Percentiles rank a stretch among this genome's conserved stretches.
Evolutionary conservation across 345 rosid genomes (phyloP).

Genomic region (Sonneratia alba): DNA sequence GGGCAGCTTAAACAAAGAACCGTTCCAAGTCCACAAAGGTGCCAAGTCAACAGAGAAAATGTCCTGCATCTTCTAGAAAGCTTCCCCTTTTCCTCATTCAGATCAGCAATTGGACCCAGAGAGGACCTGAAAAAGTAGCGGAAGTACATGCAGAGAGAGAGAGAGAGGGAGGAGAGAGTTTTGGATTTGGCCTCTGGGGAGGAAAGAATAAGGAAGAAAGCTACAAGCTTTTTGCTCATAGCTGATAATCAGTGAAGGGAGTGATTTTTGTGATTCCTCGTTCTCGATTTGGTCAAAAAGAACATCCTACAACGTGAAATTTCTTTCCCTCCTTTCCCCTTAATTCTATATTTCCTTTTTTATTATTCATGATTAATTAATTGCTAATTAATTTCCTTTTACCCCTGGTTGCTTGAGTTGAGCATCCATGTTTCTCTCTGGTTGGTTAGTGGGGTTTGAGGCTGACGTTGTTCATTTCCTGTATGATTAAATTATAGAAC

Average conservation of each 20-base stretch:
- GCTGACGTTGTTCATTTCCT: too few relatives aligned
- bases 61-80: not conserved
- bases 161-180: not conserved
- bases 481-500: too few relatives aligned
- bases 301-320: not conserved
- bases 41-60: constrained; percentile 2
- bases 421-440: too few relatives aligned
- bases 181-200: not conserved
- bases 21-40: not conserved
- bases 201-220: not conserved
- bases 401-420: too few relatives aligned
- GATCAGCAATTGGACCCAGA: not conserved
- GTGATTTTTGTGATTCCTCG: constrained; percentile 13
- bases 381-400: too few relatives aligned
- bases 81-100: not conserved
- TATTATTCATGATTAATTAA: too few relatives aligned
- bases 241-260: not conserved
- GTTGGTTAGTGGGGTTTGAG: too few relatives aligned
- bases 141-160: constrained; percentile 2
- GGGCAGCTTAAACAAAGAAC: not conserved
- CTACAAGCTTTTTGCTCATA: not conserved
- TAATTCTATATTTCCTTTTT: too few relatives aligned
- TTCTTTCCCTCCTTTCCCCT: not conserved
- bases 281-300: constrained; percentile 20
- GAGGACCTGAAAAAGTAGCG: not conserved